Evolutionary conservation across 352 stramenopile genomes (phyloP).

Genomic region (Phytophthora pini): DNA sequence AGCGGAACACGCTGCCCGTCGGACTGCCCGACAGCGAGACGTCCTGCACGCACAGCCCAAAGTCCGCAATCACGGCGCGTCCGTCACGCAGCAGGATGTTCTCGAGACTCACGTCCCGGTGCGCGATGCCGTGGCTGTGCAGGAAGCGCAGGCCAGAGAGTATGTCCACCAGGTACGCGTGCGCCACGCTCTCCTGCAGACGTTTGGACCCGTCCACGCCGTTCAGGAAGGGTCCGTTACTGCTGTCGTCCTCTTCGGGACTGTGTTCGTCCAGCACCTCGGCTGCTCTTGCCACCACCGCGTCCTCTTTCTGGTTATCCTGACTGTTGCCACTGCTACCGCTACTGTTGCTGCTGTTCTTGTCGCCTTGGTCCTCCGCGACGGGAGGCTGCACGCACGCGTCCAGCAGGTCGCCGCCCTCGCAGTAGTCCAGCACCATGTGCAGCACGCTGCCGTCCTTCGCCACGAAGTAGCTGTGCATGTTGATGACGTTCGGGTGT

Average conservation of each 20-base stretch:
- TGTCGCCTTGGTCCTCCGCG: not conserved
- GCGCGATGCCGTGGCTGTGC: conserved; percentile 77
- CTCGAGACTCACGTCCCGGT: conserved; percentile 97
- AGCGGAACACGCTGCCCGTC: conserved; percentile 41
- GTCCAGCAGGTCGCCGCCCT: conserved; percentile 76
- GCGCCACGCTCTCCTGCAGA: conserved; percentile 54
- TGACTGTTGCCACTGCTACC: not conserved
- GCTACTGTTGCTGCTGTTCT: conserved; percentile 11
- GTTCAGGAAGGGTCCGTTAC: conserved; percentile 20
- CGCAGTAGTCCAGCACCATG: conserved; percentile 83
- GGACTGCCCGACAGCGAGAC: conserved; percentile 1
- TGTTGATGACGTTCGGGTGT: conserved; percentile 75
- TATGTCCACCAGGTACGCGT: conserved; percentile 74
- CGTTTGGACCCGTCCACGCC: conserved; percentile 35
- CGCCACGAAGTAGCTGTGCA: conserved; percentile 74
- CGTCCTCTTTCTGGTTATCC: conserved; percentile 21
- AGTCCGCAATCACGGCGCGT: conserved; percentile 70
- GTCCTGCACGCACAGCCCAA: conserved; percentile 74
- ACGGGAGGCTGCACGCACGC: conserved; percentile 42
- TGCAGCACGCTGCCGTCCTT: conserved; percentile 55
- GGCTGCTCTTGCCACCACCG: not conserved
- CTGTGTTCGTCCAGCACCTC: conserved; percentile 3
- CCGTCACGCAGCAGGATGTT: conserved; percentile 93
- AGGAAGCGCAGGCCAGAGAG: conserved; percentile 68
- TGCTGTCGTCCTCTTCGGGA: conserved; percentile 11